These are phyloP conservation scores for Kokia cookei DNA, from an alignment of 441 rosid genomes.

Conservation along the genomic window DNA sequence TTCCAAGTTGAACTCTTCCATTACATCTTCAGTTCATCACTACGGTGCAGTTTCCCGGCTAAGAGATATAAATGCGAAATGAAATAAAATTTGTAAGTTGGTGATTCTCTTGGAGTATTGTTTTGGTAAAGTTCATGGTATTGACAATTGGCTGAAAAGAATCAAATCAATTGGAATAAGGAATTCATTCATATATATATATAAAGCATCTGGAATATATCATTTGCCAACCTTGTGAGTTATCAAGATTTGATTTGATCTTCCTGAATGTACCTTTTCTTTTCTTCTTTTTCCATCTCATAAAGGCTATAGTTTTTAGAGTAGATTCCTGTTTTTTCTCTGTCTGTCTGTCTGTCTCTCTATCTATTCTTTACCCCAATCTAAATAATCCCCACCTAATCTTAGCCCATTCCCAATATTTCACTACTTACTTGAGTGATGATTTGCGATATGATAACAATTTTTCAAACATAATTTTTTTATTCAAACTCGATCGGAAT, in stretches of 20 bases:
- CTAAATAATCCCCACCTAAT: background rate
- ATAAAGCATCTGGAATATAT: conserved; percentile 27
- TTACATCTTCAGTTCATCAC: background rate
- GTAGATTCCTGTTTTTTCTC: conserved; percentile 23
- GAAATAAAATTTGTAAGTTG: conserved; percentile 5
- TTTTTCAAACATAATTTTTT: too few species aligned
- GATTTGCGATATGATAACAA: too few species aligned
- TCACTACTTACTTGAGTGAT: background rate
- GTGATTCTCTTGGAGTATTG: conserved; percentile 15
- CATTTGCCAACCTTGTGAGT: conserved; percentile 12
- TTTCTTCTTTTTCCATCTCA: background rate
- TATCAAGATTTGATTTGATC: conserved; percentile 30
- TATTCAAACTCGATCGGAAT: too few species aligned
- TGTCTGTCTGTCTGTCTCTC: background rate
- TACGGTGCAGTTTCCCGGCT: background rate
- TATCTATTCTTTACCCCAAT: background rate
- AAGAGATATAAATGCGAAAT: too few species aligned
- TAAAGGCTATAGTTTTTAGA: conserved; percentile 1
- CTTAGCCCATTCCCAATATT: conserved; percentile 6
- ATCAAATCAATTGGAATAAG: conserved; percentile 16
- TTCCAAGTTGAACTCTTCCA: background rate
- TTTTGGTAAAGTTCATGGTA: conserved; percentile 12
- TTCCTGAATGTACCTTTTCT: conserved; percentile 23
- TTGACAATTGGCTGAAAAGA: conserved; percentile 19
- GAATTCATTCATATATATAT: background rate